Conservation (phyloP, 352 stramenopile species). For the Globisporangium abappressorium region DNA sequence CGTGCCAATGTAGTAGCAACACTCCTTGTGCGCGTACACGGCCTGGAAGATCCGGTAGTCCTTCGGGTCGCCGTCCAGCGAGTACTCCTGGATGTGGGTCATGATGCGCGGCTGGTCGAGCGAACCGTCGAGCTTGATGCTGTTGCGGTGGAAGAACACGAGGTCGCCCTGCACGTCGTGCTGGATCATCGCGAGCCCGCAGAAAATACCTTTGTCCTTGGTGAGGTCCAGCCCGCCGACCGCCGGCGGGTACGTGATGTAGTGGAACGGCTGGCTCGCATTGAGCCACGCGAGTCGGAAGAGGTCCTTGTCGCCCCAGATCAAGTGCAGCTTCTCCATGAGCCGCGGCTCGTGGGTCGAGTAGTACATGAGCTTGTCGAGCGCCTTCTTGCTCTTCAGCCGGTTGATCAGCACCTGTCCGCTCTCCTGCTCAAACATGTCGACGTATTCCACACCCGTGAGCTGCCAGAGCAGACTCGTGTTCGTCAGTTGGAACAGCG, state of each 20-base stretch:
- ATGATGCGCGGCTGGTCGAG: slow-evolving; percentile 68
- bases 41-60: slow-evolving; percentile 84
- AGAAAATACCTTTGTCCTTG: slow-evolving; percentile 75
- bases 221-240: slow-evolving; percentile 69
- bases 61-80: slow-evolving; percentile 57
- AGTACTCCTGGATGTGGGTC: slow-evolving; percentile 83
- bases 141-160: slow-evolving; percentile 87
- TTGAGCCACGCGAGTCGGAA: slow-evolving; percentile 84
- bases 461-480: slow-evolving; percentile 77
- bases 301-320: slow-evolving; percentile 87
- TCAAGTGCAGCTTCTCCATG: slow-evolving; percentile 70
- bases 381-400: slow-evolving; percentile 61
- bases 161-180: slow-evolving; percentile 81
- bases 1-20: slow-evolving; percentile 86
- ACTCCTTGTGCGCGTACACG: slow-evolving; percentile 78
- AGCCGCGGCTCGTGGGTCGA: slow-evolving; percentile 66
- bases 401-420: slow-evolving; percentile 84
- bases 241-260: slow-evolving; percentile 65
- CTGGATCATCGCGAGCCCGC: slow-evolving; percentile 83
- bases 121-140: slow-evolving; percentile 77
- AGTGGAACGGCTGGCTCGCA: slow-evolving; percentile 73
- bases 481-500: slow-evolving; percentile 76
- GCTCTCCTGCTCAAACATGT: slow-evolving; percentile 87
- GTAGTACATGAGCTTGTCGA: slow-evolving; percentile 88
- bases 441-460: slow-evolving; percentile 61